A percentile compares a stretch with the other conserved stretches of the same genome.
Conservation (phyloP, 305 asterid genomes). For the Plantago lanceolata region DNA sequence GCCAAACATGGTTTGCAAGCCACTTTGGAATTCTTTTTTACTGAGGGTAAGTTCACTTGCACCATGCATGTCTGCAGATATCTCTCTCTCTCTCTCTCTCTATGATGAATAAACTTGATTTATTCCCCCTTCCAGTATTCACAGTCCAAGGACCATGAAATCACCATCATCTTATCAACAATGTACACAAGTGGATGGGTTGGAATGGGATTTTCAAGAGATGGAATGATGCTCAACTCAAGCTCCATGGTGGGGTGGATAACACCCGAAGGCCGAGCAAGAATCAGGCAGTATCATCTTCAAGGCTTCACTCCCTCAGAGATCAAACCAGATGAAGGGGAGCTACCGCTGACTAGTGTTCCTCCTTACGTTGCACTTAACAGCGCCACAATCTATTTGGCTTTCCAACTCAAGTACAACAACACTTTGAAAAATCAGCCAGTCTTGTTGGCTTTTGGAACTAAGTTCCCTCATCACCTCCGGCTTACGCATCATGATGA, state of each 20-base stretch:
- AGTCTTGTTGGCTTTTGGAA: constrained; percentile 67
- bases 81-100: too few relatives aligned
- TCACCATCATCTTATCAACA: constrained; percentile 71
- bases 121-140: constrained; percentile 59
- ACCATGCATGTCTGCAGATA: background rate
- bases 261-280: constrained; percentile 56
- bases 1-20: constrained; percentile 70
- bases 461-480: constrained; percentile 71
- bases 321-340: constrained; percentile 64
- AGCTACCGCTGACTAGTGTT: constrained; percentile 62
- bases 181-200: constrained; percentile 84
- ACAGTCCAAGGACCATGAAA: constrained; percentile 47
- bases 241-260: constrained; percentile 95
- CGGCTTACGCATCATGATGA: constrained; percentile 72
- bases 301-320: constrained; percentile 68
- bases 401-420: constrained; percentile 72
- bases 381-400: constrained; percentile 67
- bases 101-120: background rate
- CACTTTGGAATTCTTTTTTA: constrained; percentile 80
- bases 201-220: constrained; percentile 78
- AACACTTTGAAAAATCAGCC: constrained; percentile 54
- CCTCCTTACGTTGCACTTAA: constrained; percentile 62
- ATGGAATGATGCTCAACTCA: constrained; percentile 80
- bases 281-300: constrained; percentile 59
- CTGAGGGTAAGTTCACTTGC: constrained; percentile 48